Conservation (phyloP, 1,284 basidiomycete species). For the Heterobasidion parviporum region DNA sequence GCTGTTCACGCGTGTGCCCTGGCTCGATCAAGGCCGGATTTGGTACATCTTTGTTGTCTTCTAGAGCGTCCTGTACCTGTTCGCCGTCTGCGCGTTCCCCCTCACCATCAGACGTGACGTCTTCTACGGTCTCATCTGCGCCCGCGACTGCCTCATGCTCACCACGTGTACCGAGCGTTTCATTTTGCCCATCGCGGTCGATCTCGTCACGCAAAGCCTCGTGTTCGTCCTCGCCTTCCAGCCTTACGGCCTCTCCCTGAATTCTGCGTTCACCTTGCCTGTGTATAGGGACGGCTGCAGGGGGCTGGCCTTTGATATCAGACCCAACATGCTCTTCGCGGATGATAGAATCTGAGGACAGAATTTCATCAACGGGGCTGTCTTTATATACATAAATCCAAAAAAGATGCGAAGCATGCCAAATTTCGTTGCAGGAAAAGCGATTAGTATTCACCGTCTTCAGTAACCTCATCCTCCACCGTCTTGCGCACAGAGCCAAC, state of each 20-base stretch:
- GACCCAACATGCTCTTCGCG: neutral
- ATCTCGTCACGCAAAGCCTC: neutral
- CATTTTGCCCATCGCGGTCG: neutral
- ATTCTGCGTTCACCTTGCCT: no score
- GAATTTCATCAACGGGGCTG: neutral
- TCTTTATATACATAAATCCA: neutral
- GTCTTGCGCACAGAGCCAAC: neutral
- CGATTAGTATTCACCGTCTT: conserved; percentile 44
- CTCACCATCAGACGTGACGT: neutral
- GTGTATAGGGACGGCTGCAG: no score
- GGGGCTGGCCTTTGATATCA: no score
- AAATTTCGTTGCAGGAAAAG: conserved; percentile 1
- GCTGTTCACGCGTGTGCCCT: neutral
- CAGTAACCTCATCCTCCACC: conserved; percentile 6
- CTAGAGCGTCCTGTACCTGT: neutral
- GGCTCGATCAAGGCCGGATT: neutral
- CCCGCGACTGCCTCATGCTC: neutral
- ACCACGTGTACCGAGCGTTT: neutral
- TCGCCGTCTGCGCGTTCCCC: neutral
- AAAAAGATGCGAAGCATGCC: neutral
- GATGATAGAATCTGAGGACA: neutral
- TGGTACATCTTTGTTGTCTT: neutral
- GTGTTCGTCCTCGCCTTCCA: conserved; percentile 3
- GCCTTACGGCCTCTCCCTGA: neutral
- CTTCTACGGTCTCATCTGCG: neutral